Evolutionary conservation across 2,329 filamentous ascomycete genomes (phyloP), one percentile per base, ranked within the genome.

Genomic region (Hymenoscyphus salicellus): DNA sequence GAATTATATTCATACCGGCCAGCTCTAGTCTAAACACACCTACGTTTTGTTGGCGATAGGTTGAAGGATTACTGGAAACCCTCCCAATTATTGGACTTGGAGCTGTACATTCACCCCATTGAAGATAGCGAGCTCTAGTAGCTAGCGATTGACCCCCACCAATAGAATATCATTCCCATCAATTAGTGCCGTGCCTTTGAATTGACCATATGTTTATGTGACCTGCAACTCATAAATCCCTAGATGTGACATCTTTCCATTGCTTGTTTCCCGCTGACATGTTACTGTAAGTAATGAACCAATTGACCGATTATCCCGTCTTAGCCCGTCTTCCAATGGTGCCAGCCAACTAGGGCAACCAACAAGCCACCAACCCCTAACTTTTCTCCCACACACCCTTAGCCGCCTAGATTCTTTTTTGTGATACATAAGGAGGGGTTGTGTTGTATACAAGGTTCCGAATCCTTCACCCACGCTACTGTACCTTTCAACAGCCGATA

Each of bases 61-160:
- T 52, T 52, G 46, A 52, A 52, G 46, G 46, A 52, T 52, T 52
- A 52, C 46, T 52, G 46, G 46, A 52, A 52, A 26, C 20, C 46
- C 20, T n/a, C 46, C 23, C 46, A 52, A 23, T 26, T n/a, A 23
- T 52, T 52, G 46, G 46, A 52, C 46, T 52, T 52, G 46, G 46
- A 52, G 46, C 46, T 52, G 46, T 52, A 52, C 46, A 26, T 52
- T 52, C 46, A 26, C 46, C 46, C 20, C 20, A 14, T 16, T 10
- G 46, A 23, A 16, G 20, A 23, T 49, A 23, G 43, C n/a, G n/a
- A 11, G 43, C 10, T 49, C 43, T 23, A 26, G 46, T 52, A 52
- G 46, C 46, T 52, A 11, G 46, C 23, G 11, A 52, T 23, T 52
- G 7, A 8, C 4, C 6, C 46, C 46, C 8, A 52, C 20, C 46